Evolutionary conservation across 208 protist genomes (phyloP), one percentile per base, ranked within the genome.

Genomic region (Leishmania guyanensis): DNA sequence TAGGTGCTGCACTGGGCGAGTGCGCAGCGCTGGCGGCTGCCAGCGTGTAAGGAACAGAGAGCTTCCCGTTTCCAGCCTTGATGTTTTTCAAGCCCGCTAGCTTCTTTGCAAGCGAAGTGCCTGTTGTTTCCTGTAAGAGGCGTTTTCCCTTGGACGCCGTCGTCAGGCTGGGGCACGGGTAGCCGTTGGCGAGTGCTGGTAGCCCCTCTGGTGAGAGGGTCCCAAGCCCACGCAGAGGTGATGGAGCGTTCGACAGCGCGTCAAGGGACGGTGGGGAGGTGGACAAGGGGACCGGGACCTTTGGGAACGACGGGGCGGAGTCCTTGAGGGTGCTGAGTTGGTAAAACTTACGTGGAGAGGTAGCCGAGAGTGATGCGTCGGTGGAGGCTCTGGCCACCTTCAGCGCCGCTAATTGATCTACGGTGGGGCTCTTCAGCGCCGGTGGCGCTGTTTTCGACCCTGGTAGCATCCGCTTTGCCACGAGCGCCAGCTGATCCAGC

Each of bases 401-500:
- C 33, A 72, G 56, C 6, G 65, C 48, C 16, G 79, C 53, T 22
- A 73, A 43, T 17, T 50, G 26, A 22, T 78, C 74, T 33, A 17
- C 22, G 43, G 62, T 65, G 22, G 72, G 8, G 6, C 51, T 65
- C 50, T 76, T 74, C 43, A 85, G 79, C 70, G 85, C 89, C 17
- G 90, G 85, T 17, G 90, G 91, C 26, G 91, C 86, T 77, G 87
- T 93, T 71, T 94, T 88, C 36, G 91, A 88, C 20, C 65, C 81
- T 50, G 74, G 69, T 68, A 87, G 84, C 74, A 92, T 70, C 33
- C 85, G 87, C 75, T 90, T 90, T 20, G 87, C 86, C 29, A 89
- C 87, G 70, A 79, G 89, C 29, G 87, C 85, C 26, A 93, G 69
- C 78, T 94, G 88, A 29, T 92, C 89, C 4, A 92, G 54, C 20